These are phyloP conservation scores for Phytophthora sp. DNA, from an alignment of 352 stramenopile genomes.

Conservation along the genomic window DNA sequence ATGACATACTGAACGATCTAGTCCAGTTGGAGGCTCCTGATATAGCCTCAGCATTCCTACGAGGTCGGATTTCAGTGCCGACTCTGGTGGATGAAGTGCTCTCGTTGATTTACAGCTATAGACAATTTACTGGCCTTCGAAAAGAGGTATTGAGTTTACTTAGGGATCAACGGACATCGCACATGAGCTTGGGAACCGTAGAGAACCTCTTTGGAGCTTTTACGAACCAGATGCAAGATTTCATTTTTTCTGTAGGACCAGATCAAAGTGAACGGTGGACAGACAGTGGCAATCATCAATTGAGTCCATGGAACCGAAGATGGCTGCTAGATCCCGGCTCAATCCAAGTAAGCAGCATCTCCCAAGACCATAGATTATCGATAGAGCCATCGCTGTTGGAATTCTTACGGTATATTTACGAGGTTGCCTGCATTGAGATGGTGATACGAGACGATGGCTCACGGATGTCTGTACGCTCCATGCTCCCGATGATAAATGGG, in stretches of 20 bases:
- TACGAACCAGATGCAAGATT: neutral
- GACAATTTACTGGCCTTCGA: slow-evolving; percentile 1
- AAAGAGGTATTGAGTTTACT: neutral
- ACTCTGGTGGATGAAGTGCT: slow-evolving; percentile 1
- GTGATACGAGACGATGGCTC: neutral
- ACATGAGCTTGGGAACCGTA: neutral
- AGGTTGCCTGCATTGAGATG: slow-evolving; percentile 2
- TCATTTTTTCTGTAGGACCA: neutral
- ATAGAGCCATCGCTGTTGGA: slow-evolving; percentile 1
- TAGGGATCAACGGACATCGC: neutral
- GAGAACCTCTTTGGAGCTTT: neutral
- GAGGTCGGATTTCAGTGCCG: neutral
- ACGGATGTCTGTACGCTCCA: neutral
- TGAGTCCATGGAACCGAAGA: neutral
- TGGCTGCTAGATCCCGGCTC: slow-evolving; percentile 3
- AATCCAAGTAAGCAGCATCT: neutral
- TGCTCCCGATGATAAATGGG: neutral
- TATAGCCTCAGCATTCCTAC: neutral
- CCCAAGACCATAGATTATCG: neutral
- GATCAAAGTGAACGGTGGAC: neutral
- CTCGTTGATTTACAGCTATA: slow-evolving; percentile 4
- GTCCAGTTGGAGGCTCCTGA: neutral
- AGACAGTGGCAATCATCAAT: neutral
- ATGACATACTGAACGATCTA: slow-evolving; percentile 3
- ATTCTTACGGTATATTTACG: slow-evolving; percentile 6